These are phyloP conservation scores for Cryptosporidium baileyi DNA, from an alignment of 169 alveolate genomes.

Conservation along the genomic window DNA sequence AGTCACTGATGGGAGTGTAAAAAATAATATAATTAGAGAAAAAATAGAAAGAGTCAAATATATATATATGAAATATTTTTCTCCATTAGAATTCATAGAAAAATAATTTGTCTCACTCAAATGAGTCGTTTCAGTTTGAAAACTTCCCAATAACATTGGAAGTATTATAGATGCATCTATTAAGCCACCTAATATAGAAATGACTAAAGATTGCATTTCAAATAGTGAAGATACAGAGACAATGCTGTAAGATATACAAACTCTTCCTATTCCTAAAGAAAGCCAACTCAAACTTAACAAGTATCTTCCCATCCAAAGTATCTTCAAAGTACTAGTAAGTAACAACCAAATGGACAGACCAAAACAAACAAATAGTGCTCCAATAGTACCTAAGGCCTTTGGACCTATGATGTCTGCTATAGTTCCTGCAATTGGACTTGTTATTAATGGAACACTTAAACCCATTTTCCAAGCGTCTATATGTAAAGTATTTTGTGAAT, in stretches of 20 bases:
- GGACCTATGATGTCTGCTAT: slow-evolving; percentile 67
- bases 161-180: slow-evolving; percentile 59
- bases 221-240: slow-evolving; percentile 61
- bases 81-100: neutral
- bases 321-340: slow-evolving; percentile 6
- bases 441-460: slow-evolving; percentile 30
- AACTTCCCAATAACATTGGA: slow-evolving; percentile 11
- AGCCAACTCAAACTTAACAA: slow-evolving; percentile 50
- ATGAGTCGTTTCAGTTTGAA: slow-evolving; percentile 1
- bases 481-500: slow-evolving; percentile 8
- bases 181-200: slow-evolving; percentile 60
- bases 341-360: slow-evolving; percentile 43
- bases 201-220: slow-evolving; percentile 58
- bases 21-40: slow-evolving; percentile 14
- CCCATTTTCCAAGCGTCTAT: slow-evolving; percentile 65
- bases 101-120: neutral
- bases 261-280: slow-evolving; percentile 58
- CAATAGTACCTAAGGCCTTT: slow-evolving; percentile 47
- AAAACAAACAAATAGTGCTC: slow-evolving; percentile 8
- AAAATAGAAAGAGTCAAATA: slow-evolving; percentile 11
- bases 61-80: slow-evolving; percentile 25
- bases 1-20: slow-evolving; percentile 55
- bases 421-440: slow-evolving; percentile 67
- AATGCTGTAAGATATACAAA: slow-evolving; percentile 67
- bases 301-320: slow-evolving; percentile 16